phyloP scores from a whole-genome alignment of 2,329 filamentous ascomycete genomes.

The Pezicula rhizophila region DNA sequence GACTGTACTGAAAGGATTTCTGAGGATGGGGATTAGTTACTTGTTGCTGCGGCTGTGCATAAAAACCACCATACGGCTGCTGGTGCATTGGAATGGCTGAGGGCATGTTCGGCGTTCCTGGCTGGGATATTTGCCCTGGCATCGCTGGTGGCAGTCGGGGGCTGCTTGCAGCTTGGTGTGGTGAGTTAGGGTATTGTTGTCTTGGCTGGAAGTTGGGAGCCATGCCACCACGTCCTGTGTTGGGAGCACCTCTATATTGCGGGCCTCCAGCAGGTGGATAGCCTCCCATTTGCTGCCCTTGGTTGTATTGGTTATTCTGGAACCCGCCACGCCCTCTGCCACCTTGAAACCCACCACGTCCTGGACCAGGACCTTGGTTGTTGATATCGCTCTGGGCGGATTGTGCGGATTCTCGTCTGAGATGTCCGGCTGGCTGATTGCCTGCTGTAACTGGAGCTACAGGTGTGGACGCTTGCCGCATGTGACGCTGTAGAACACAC shows the following conservation, averaged over 20 bases:
- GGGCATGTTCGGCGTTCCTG: conserved; percentile 62
- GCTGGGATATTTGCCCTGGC: conserved; percentile 29
- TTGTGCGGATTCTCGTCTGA: conserved; percentile 80
- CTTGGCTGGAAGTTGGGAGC: conserved; percentile 39
- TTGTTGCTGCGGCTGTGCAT: conserved; percentile 34
- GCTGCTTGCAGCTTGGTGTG: conserved; percentile 57
- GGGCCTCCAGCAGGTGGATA: conserved; percentile 39
- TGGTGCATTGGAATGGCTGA: conserved; percentile 58
- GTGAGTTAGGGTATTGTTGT: conserved; percentile 56
- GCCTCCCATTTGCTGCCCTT: conserved; percentile 41
- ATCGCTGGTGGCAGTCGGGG: conserved; percentile 60
- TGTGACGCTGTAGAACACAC: conserved; percentile 49
- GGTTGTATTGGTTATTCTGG: conserved; percentile 37
- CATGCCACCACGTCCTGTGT: conserved; percentile 46
- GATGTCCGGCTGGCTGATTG: conserved; percentile 62
- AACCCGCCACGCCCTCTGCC: conserved; percentile 54
- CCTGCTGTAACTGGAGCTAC: conserved; percentile 55
- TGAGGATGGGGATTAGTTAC: conserved; percentile 43
- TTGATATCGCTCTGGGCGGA: conserved; percentile 71
- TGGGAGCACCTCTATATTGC: conserved; percentile 22
- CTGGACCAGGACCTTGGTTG: conserved; percentile 45
- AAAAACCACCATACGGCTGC: conserved; percentile 41
- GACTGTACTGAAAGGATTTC: conserved; percentile 7
- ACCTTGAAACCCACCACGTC: conserved; percentile 46
- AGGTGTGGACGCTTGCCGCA: conserved; percentile 59